A percentile compares a stretch with the other conserved stretches of the same genome.
phyloP scores from a whole-genome alignment of 1,284 basidiomycete genomes.

The Ganoderma lucidum region DNA sequence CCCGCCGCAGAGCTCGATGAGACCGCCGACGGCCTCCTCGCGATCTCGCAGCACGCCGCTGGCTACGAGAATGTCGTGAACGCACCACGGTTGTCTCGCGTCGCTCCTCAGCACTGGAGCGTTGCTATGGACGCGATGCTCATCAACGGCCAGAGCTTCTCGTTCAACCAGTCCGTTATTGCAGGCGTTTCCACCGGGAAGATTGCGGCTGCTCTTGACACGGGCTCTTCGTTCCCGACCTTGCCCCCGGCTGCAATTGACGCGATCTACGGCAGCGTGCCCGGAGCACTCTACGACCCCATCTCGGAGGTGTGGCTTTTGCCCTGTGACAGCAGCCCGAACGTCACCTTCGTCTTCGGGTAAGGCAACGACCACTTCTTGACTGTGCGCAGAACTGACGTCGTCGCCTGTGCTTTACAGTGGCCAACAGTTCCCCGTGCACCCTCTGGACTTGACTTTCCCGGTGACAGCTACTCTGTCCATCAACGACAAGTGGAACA shows the following conservation, averaged over 20 bases:
- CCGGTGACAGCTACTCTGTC: not conserved
- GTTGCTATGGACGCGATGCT: conserved; percentile 40
- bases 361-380: conserved; percentile 20
- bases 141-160: conserved; percentile 40
- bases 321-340: conserved; percentile 37
- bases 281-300: conserved; percentile 36
- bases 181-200: conserved; percentile 37
- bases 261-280: conserved; percentile 42
- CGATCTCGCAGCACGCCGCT: conserved; percentile 40
- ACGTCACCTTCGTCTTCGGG: conserved; percentile 40
- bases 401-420: not conserved
- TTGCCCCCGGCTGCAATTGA: conserved; percentile 39
- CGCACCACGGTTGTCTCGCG: conserved; percentile 49
- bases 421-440: conserved; percentile 27
- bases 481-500: conserved; percentile 4
- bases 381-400: not conserved
- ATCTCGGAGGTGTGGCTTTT: conserved; percentile 34
- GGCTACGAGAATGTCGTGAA: conserved; percentile 34
- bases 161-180: conserved; percentile 40
- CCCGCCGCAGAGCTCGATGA: conserved; percentile 34
- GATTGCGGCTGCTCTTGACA: conserved; percentile 41
- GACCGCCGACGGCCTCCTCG: conserved; percentile 40
- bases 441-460: conserved; percentile 38
- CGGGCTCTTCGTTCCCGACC: conserved; percentile 41
- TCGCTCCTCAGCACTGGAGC: conserved; percentile 49